A percentile compares a stretch with the other conserved stretches of the same genome.
Conservation (phyloP, 2,329 filamentous ascomycete species). For the Microdochium bolleyi region DNA sequence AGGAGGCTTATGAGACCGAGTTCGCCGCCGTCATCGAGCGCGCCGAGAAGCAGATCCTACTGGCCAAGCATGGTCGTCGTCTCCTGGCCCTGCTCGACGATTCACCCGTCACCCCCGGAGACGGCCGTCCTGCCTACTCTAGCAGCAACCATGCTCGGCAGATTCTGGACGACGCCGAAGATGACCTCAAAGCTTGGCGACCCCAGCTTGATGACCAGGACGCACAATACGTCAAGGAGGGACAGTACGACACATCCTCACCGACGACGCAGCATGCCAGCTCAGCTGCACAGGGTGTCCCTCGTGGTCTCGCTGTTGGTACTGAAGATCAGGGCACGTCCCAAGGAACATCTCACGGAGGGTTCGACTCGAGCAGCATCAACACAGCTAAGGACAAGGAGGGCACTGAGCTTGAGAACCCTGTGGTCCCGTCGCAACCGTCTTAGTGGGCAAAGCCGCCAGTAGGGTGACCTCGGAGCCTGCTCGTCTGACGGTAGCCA, state of each 20-base stretch:
- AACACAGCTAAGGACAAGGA: background rate
- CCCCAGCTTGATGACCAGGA: slow-evolving; percentile 27
- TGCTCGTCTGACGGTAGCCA: too few species aligned
- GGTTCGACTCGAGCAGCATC: background rate
- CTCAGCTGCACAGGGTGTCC: background rate
- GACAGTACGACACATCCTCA: background rate
- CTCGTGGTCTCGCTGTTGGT: background rate
- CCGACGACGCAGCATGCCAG: background rate
- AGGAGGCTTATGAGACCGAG: slow-evolving; percentile 85
- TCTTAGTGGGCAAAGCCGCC: background rate
- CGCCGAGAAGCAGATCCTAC: slow-evolving; percentile 91
- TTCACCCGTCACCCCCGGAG: slow-evolving; percentile 80
- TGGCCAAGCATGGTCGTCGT: slow-evolving; percentile 83
- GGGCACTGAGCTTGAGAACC: background rate
- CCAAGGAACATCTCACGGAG: background rate
- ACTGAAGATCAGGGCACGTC: background rate
- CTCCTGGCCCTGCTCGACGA: slow-evolving; percentile 84
- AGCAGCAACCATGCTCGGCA: slow-evolving; percentile 63
- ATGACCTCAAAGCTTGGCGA: slow-evolving; percentile 73
- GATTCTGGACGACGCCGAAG: slow-evolving; percentile 86
- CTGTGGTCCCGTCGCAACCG: background rate
- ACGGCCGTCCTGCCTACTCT: slow-evolving; percentile 62
- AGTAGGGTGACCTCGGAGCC: background rate
- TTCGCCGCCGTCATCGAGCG: slow-evolving; percentile 89
- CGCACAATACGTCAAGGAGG: background rate